Evolutionary conservation across 106 monocot species (phyloP).

Genomic region (Triglochin maritima): DNA sequence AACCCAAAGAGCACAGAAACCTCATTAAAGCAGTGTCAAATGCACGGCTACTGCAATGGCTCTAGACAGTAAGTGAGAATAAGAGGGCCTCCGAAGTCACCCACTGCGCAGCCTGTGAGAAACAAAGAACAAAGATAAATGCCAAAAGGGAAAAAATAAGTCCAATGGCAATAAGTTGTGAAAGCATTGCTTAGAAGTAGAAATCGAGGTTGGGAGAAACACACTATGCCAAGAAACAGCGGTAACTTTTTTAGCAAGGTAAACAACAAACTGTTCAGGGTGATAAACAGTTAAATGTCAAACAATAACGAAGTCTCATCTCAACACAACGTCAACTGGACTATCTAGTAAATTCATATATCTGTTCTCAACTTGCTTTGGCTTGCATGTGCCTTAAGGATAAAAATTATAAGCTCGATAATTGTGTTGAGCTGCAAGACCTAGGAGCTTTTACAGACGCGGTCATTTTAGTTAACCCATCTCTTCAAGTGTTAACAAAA

Average conservation of each 20-base stretch:
- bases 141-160: not conserved
- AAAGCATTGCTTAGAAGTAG: not conserved
- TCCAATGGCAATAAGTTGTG: not conserved
- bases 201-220: not conserved
- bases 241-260: not conserved
- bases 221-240: not conserved
- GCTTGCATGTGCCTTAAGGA: too few species aligned
- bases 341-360: too few species aligned
- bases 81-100: conserved; percentile 16
- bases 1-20: too few species aligned
- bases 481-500: too few species aligned
- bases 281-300: not conserved
- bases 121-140: not conserved
- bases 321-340: too few species aligned
- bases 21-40: too few species aligned
- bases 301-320: not conserved
- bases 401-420: too few species aligned
- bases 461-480: too few species aligned
- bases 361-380: too few species aligned
- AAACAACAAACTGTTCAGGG: not conserved
- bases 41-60: not conserved
- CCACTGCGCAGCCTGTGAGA: conserved; percentile 12
- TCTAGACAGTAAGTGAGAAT: conserved; percentile 9
- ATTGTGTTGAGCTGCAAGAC: too few species aligned
- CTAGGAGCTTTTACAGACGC: too few species aligned